Base-by-base conservation (phyloP, 345 rosid species). In the Ceriops zippeliana region DNA sequence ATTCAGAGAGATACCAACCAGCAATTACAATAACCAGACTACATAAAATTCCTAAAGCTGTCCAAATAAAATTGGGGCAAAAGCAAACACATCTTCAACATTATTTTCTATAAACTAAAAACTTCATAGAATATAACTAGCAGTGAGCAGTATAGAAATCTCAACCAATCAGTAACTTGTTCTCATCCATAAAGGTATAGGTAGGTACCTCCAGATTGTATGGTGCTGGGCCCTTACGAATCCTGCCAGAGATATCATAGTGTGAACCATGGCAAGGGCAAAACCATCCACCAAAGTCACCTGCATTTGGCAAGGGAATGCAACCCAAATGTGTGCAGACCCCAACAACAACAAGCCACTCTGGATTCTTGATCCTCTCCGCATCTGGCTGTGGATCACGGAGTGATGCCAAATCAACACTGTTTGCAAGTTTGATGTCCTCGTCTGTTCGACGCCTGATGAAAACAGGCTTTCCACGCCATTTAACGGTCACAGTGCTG, bases 231-330 rank as follows among this genome's bases (percentile, higher is more conserved):
- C 98, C 97, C 81, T 93, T 93, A 52, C 98, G 82, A 54, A 93
- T 90, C 81, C 97, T 85, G 35, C 98, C 97, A 34, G 98, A 93
- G 78, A 93, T 74, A 71, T 93, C 98, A 17, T 93, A 93, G 69
- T 93, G 98, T 17, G 97, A 93, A 5, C 98, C 98, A 20, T 93
- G 98, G 82, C 97, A 93, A 8, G 98, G 97, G 72, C 98, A 90
- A 76, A 90, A 93, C 98, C 98, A 93, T 11, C 98, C 98, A 1
- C 96, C 98, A 65, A 79, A 93, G 34, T 93, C 98, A 81, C 98
- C 98, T 58, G 98, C 97, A 76, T 93, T 93, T 2, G 98, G 98
- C 75, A 93, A 84, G 20, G 98, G 97, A 78, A 93, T 93, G 86
- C 98, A 93, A 2, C 98, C 98, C 76, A 93, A 73, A 67, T 93